Evolutionary conservation across 2,329 filamentous ascomycete genomes (phyloP).

Genomic region (Aspergillus viridinutans): DNA sequence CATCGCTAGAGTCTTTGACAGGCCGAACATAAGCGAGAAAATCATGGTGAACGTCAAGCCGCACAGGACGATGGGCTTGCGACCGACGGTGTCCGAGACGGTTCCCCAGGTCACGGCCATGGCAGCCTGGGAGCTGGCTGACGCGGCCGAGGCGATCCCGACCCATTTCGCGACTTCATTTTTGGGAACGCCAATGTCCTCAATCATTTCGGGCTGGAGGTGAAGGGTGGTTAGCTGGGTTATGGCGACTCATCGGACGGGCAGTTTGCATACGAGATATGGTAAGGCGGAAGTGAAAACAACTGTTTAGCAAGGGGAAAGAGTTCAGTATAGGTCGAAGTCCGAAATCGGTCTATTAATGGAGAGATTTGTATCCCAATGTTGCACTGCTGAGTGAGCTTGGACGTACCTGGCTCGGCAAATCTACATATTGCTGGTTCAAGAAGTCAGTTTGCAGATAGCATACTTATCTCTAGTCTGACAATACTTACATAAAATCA

Average conservation of each 20-base stretch:
- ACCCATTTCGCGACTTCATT: conserved; percentile 75
- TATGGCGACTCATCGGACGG: background rate
- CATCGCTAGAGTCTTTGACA: conserved; percentile 74
- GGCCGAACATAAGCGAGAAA: conserved; percentile 75
- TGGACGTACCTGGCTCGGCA: conserved; percentile 58
- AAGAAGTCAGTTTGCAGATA: conserved; percentile 6
- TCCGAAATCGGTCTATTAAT: background rate
- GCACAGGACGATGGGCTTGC: conserved; percentile 74
- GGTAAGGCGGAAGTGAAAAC: conserved; percentile 68
- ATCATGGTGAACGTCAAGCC: conserved; percentile 76
- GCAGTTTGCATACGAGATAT: conserved; percentile 39
- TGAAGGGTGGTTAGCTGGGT: conserved; percentile 9
- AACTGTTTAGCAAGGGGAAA: conserved; percentile 20
- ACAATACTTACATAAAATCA: conserved; percentile 63
- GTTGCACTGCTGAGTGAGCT: conserved; percentile 1
- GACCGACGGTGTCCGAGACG: conserved; percentile 71
- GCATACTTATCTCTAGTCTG: background rate
- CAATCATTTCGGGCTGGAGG: conserved; percentile 72
- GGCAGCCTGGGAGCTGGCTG: conserved; percentile 66
- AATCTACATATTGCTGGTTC: conserved; percentile 68
- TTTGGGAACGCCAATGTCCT: conserved; percentile 65
- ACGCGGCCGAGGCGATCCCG: conserved; percentile 67
- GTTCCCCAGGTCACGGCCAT: conserved; percentile 73
- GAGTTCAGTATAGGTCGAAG: background rate
- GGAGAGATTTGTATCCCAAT: background rate